Conservation (phyloP, 1,284 basidiomycete species). For the Leccinum pachyderme region DNA sequence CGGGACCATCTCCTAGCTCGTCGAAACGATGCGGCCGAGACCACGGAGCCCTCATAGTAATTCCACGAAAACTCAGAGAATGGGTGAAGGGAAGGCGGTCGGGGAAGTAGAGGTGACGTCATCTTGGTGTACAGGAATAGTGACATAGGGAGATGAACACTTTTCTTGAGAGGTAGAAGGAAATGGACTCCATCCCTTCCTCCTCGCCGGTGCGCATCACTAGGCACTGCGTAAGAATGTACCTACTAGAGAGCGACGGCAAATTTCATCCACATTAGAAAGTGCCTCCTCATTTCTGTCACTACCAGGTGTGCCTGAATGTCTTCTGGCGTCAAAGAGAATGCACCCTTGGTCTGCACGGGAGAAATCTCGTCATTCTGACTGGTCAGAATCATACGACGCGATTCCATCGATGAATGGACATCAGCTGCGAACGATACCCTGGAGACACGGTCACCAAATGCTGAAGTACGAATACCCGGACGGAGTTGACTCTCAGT, state of each 20-base stretch:
- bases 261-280: conserved; percentile 51
- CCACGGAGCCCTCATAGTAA: conserved; percentile 32
- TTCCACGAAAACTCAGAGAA: conserved; percentile 23
- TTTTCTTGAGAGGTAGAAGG: conserved; percentile 35
- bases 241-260: conserved; percentile 62
- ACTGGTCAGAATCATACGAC: conserved; percentile 47
- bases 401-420: conserved; percentile 58
- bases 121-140: conserved; percentile 38
- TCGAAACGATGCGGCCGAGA: no score
- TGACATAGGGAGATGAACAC: conserved; percentile 30
- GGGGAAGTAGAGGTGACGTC: conserved; percentile 34
- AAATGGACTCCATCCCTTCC: conserved; percentile 39
- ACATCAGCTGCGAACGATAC: conserved; percentile 74
- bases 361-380: conserved; percentile 57
- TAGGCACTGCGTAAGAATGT: conserved; percentile 26
- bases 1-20: no score
- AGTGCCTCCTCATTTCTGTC: conserved; percentile 14
- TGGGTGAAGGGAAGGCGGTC: conserved; percentile 30
- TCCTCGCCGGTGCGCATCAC: conserved; percentile 62
- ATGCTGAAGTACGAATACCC: conserved; percentile 41
- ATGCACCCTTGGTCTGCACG: conserved; percentile 65
- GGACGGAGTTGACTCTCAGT: conserved; percentile 58
- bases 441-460: conserved; percentile 50
- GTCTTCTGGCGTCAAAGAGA: conserved; percentile 64
- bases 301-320: conserved; percentile 46